A percentile compares a stretch with the other conserved stretches of the same genome.
Conservation (phyloP, 1,284 basidiomycete genomes). For the Sanghuangporus sanghuang region DNA sequence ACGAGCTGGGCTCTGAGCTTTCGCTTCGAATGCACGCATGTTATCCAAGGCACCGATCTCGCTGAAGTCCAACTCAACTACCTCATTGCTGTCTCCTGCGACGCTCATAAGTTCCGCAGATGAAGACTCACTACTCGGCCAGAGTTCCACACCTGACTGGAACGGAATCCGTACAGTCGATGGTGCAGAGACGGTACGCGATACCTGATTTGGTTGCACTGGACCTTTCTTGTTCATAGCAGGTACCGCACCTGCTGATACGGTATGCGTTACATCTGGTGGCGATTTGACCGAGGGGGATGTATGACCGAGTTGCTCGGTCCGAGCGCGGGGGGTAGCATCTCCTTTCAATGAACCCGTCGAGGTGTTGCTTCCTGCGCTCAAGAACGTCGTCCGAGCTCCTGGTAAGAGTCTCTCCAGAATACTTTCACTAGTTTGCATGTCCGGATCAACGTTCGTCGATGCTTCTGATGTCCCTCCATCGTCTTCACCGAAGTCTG, state of each 20-base stretch:
- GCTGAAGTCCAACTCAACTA: conserved; percentile 17
- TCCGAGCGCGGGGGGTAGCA: conserved; percentile 14
- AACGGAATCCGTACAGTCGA: conserved; percentile 3
- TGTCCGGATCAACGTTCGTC: conserved; percentile 2
- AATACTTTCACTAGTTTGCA: background rate
- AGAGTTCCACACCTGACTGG: conserved; percentile 13
- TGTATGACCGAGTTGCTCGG: conserved; percentile 3
- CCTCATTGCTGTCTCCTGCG: conserved; percentile 1
- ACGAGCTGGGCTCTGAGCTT: background rate
- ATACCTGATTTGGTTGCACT: background rate
- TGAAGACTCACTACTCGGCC: conserved; percentile 6
- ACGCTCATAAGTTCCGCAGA: background rate
- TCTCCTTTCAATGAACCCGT: conserved; percentile 13
- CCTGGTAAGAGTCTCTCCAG: conserved; percentile 1
- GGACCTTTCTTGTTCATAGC: background rate
- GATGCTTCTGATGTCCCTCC: conserved; percentile 13
- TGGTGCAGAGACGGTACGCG: conserved; percentile 3
- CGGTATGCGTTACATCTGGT: background rate
- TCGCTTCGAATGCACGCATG: conserved; percentile 1
- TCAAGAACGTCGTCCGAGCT: conserved; percentile 7
- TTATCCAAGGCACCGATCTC: conserved; percentile 15
- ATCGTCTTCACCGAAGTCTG: conserved; percentile 15
- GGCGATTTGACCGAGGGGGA: background rate
- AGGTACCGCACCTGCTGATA: background rate
- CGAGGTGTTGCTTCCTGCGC: background rate